Percentiles rank a stretch among this genome's conserved stretches.
Evolutionary conservation across 2,329 filamentous ascomycete species (phyloP).

Genomic region (Sporothrix globosa): DNA sequence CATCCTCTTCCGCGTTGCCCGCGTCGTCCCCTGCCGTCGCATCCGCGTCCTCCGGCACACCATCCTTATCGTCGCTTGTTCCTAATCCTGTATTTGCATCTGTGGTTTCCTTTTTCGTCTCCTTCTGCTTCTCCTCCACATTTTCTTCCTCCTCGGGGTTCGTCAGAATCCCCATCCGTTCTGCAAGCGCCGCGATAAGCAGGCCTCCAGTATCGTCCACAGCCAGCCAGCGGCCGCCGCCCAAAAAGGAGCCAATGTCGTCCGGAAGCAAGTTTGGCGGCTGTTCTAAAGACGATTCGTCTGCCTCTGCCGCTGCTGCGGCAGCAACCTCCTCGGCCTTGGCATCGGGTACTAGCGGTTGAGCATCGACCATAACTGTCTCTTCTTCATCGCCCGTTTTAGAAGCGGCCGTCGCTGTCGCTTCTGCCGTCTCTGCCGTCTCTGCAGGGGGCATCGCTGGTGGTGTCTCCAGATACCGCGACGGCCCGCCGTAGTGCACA

Average conservation of each 20-base stretch:
- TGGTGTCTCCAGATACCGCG: constrained; percentile 35
- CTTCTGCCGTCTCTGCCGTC: constrained; percentile 26
- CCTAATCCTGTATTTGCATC: neutral
- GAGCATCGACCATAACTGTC: neutral
- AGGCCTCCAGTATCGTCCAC: constrained; percentile 87
- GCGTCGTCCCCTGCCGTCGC: neutral
- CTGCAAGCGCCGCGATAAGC: constrained; percentile 79
- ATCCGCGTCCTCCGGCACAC: neutral
- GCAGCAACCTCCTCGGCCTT: constrained; percentile 40
- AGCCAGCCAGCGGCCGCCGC: constrained; percentile 68
- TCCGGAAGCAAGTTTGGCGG: neutral
- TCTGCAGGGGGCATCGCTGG: constrained; percentile 36
- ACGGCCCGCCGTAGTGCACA: constrained; percentile 68
- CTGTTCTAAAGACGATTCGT: neutral
- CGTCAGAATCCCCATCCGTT: constrained; percentile 81
- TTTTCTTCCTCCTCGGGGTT: constrained; percentile 20
- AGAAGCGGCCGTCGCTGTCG: neutral
- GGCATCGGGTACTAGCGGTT: constrained; percentile 1
- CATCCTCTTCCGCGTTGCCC: neutral
- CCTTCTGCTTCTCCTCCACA: neutral
- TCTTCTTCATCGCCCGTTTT: neutral
- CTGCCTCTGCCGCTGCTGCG: constrained; percentile 34
- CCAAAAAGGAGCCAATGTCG: constrained; percentile 20
- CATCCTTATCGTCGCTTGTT: neutral
- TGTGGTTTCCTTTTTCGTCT: neutral